phyloP scores from a whole-genome alignment of 805 yeast genomes.

The Zygoascus bituminiphila region DNA sequence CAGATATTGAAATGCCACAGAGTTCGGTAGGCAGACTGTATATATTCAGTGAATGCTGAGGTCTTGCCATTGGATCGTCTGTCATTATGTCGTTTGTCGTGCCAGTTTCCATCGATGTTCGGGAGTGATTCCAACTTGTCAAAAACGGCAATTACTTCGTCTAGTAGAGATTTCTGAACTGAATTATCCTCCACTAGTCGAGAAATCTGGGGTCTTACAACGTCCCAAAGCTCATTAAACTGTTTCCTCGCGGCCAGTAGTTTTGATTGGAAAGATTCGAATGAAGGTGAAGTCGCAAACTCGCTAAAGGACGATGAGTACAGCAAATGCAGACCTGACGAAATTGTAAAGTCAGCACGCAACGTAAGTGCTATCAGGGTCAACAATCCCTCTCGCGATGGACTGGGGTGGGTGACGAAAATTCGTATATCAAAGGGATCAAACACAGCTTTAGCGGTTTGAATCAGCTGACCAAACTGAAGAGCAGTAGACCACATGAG shows the following conservation, averaged over 20 bases:
- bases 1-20: conserved; percentile 73
- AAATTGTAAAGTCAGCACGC: conserved; percentile 63
- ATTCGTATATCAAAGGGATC: conserved; percentile 44
- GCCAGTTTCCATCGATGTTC: background rate
- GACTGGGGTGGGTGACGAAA: conserved; percentile 62
- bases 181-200: conserved; percentile 34
- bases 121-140: conserved; percentile 38
- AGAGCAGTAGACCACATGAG: conserved; percentile 66
- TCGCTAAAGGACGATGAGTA: conserved; percentile 66
- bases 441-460: conserved; percentile 37
- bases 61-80: background rate
- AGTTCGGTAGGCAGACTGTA: conserved; percentile 57
- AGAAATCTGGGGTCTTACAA: conserved; percentile 46
- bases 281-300: conserved; percentile 49
- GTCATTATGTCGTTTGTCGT: background rate
- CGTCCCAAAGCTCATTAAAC: conserved; percentile 55
- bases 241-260: conserved; percentile 54
- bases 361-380: conserved; percentile 59
- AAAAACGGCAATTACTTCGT: conserved; percentile 51
- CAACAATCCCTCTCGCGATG: conserved; percentile 58
- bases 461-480: conserved; percentile 59
- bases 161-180: conserved; percentile 39
- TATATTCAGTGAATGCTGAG: conserved; percentile 47
- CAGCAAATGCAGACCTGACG: conserved; percentile 65
- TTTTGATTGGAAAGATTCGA: conserved; percentile 55